phyloP scores from a whole-genome alignment of 331 rosid species.

The Malus hybrid region DNA sequence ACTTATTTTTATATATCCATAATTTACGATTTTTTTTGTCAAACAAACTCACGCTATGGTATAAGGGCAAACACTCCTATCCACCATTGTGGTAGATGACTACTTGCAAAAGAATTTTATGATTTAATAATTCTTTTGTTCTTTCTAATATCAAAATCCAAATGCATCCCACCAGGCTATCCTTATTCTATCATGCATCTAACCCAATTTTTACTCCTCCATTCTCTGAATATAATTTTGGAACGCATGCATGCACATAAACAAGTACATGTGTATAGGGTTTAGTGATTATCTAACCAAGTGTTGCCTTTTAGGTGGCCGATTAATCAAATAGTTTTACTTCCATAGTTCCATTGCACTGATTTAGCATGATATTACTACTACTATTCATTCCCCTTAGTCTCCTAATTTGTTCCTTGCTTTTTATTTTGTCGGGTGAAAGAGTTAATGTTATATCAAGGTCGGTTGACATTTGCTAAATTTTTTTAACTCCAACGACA shows the following conservation, averaged over 20 bases:
- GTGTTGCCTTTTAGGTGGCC: neutral
- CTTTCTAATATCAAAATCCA: neutral
- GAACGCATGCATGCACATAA: neutral
- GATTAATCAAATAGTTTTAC: neutral
- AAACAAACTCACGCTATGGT: too few relatives aligned
- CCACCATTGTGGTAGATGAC: too few relatives aligned
- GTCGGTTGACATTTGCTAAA: too few relatives aligned
- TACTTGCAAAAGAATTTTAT: too few relatives aligned
- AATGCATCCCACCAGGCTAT: neutral
- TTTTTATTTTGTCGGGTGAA: too few relatives aligned
- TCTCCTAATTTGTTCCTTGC: neutral
- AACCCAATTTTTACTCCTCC: neutral
- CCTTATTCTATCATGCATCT: neutral
- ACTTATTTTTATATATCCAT: too few relatives aligned
- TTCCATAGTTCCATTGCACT: neutral
- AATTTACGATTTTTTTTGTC: too few relatives aligned
- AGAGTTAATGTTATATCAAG: too few relatives aligned
- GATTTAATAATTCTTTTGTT: too few relatives aligned
- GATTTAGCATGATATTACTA: neutral
- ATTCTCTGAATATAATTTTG: too few relatives aligned
- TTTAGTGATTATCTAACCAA: neutral
- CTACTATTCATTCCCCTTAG: neutral
- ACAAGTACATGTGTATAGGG: neutral
- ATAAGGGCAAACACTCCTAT: too few relatives aligned
- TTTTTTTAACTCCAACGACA: neutral